These are phyloP conservation scores for Nemania sp. DNA, from an alignment of 2,329 filamentous ascomycete genomes.

Conservation along the genomic window DNA sequence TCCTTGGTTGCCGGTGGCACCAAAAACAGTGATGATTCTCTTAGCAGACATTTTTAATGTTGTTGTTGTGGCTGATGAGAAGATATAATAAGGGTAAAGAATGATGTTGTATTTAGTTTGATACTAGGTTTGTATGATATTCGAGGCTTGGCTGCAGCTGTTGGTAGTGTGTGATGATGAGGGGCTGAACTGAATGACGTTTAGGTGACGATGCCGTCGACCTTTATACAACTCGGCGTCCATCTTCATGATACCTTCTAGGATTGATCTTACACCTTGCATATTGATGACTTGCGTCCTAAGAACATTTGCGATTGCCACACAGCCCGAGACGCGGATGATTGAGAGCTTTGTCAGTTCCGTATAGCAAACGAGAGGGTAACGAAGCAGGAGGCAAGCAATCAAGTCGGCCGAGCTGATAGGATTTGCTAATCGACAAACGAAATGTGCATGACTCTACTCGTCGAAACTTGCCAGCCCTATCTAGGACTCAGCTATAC, in stretches of 20 bases:
- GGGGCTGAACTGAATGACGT: constrained; percentile 9
- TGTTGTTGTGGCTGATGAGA: background rate
- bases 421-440: constrained; percentile 17
- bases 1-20: constrained; percentile 71
- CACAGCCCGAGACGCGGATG: constrained; percentile 12
- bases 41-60: constrained; percentile 44
- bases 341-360: constrained; percentile 31
- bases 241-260: background rate
- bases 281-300: constrained; percentile 2
- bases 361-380: background rate
- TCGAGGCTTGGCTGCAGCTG: constrained; percentile 6
- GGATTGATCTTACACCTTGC: background rate
- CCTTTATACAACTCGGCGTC: constrained; percentile 23
- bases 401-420: constrained; percentile 11
- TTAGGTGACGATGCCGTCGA: constrained; percentile 14
- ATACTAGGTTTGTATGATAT: background rate
- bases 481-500: background rate
- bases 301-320: background rate
- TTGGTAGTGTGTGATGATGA: constrained; percentile 18
- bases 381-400: no score
- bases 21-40: constrained; percentile 67
- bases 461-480: background rate
- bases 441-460: background rate
- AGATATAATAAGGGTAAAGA: background rate
- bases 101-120: background rate